Percentiles rank a stretch among this genome's conserved stretches.
Conservation (phyloP, 106 monocot species). For the Gastrodia elata region DNA sequence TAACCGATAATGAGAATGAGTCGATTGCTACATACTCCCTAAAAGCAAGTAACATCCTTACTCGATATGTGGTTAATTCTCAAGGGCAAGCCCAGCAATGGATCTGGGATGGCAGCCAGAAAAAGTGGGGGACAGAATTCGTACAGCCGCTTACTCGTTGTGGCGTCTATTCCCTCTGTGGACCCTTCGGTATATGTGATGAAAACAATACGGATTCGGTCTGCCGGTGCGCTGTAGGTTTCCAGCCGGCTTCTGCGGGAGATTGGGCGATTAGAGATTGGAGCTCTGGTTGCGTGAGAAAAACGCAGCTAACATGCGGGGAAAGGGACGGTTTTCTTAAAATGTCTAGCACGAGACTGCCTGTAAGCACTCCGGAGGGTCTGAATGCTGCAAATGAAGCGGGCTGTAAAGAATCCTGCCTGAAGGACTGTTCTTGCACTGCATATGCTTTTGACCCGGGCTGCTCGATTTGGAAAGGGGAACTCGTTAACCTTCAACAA, state of each 20-base stretch:
- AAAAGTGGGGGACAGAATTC: constrained; percentile 20
- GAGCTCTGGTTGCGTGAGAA: constrained; percentile 26
- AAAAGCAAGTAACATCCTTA: not conserved
- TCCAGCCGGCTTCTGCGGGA: constrained; percentile 7
- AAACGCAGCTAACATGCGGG: constrained; percentile 16
- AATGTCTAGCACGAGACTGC: constrained; percentile 18
- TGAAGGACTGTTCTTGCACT: constrained; percentile 32
- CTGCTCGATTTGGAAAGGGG: constrained; percentile 28
- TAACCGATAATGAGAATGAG: constrained; percentile 8
- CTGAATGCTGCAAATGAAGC: not conserved
- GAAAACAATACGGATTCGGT: not conserved
- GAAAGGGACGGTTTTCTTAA: constrained; percentile 17
- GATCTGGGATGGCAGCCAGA: constrained; percentile 4
- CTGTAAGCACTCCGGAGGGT: constrained; percentile 8
- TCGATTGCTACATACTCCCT: constrained; percentile 12
- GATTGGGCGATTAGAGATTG: constrained; percentile 24
- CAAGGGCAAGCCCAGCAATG: constrained; percentile 12
- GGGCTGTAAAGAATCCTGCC: constrained; percentile 19
- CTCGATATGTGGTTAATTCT: constrained; percentile 16
- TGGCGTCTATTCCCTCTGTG: constrained; percentile 21
- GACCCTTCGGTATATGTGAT: constrained; percentile 18
- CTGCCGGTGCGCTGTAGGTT: constrained; percentile 14
- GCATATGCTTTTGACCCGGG: constrained; percentile 16
- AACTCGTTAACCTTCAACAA: constrained; percentile 18
- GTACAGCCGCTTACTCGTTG: constrained; percentile 18